Base-by-base conservation (phyloP, 2,329 filamentous ascomycete genomes). In the Aaosphaeria pasadenensis region DNA sequence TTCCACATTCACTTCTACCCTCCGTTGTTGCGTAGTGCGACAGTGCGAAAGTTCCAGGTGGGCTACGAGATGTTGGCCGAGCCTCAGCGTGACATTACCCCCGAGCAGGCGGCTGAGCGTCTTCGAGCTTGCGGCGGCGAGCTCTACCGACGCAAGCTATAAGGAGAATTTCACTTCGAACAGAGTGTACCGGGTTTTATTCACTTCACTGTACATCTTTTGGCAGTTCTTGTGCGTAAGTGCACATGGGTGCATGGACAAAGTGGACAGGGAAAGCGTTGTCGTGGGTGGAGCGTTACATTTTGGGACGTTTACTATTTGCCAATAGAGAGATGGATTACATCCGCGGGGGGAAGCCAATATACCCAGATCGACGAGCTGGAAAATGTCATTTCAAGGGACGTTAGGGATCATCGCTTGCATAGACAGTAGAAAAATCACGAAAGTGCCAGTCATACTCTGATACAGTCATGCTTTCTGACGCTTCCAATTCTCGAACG, bases 1-100 rank as follows among this genome's bases (percentile, higher is more conserved):
- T 85, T 99, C 66, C 94, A 99, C 71, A 86, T 99, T 76, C 94
- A 99, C 74, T 99, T 99, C 72, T 97, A 96, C 70, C 94, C 94
- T 39, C 94, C 94, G 9, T 78, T 99, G 42, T 78, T 99, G 55
- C 85, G 94, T 48, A 96, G 91, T 42, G 91, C 94, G 2, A 96
- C 91, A 0, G 91, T 99, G 42, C 85, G 89, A 59, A 99, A 99
- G 75, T 99, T 97, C 74, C 73, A 97, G 45, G 94, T 99, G 32
- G 94, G 94, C 54, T 97, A 95, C 68, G 94, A 99, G 74, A 80
- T 99, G 73, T 84, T 99, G 83, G 94, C 89, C 1, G 94, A 99
- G 74, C 92, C 94, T n/a, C 94, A 99, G 73, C 83, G 94, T 50
- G 94, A 99, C 68, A 97, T 99, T 62, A 99, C 94, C 0, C 92